These are phyloP conservation scores for Pelargonium cotyledonis DNA, from an alignment of 441 rosid species.

Conservation along the genomic window DNA sequence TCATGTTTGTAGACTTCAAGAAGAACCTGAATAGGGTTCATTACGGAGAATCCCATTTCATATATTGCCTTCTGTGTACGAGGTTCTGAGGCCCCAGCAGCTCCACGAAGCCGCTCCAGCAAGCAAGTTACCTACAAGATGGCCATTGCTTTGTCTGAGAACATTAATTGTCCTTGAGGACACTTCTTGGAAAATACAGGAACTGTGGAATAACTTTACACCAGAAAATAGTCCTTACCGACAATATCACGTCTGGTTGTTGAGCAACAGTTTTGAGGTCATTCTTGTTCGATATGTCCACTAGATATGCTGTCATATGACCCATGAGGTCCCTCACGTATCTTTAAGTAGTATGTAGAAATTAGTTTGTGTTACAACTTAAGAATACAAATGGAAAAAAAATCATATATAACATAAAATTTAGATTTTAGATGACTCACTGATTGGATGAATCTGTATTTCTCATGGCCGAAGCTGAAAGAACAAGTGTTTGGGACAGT, in stretches of 20 bases:
- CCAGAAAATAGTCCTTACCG: constrained; percentile 38
- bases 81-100: constrained; percentile 91
- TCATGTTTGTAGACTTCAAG: constrained; percentile 91
- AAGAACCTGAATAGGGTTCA: constrained; percentile 63
- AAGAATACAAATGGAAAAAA: constrained; percentile 11
- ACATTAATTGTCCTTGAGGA: constrained; percentile 16
- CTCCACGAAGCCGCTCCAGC: constrained; percentile 91
- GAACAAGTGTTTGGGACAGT: constrained; percentile 85
- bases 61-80: constrained; percentile 83
- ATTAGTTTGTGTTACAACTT: constrained; percentile 19
- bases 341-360: constrained; percentile 32
- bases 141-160: constrained; percentile 18
- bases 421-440: constrained; percentile 41
- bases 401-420: background rate
- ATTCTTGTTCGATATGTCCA: constrained; percentile 63
- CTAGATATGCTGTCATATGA: constrained; percentile 59
- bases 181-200: constrained; percentile 1
- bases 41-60: constrained; percentile 77
- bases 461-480: constrained; percentile 81
- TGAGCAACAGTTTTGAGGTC: constrained; percentile 72
- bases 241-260: constrained; percentile 76
- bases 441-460: constrained; percentile 72
- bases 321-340: constrained; percentile 77
- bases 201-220: constrained; percentile 8
- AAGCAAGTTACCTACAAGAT: constrained; percentile 71